phyloP scores from a whole-genome alignment of 2,329 filamentous ascomycete genomes.

The Chrysoporthe deuterocubensis region DNA sequence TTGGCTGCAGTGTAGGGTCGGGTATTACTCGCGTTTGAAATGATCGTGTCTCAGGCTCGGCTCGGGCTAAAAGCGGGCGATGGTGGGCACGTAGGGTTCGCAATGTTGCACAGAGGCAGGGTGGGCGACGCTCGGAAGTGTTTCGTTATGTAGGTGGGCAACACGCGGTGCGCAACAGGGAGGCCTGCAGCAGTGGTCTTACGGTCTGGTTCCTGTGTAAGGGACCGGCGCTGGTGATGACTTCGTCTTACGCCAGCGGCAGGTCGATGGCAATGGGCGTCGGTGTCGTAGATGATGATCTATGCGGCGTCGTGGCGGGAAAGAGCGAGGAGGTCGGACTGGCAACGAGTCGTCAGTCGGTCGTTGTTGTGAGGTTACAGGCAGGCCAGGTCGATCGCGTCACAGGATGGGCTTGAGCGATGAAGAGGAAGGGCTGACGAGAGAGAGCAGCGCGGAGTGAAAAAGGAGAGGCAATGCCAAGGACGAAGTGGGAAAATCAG shows the following conservation, averaged over 20 bases:
- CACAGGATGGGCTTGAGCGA: background rate
- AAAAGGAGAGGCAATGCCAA: slow-evolving; percentile 1
- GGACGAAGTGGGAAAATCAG: background rate
- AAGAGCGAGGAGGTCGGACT: background rate
- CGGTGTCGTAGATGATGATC: background rate
- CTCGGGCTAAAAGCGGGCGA: slow-evolving; percentile 3
- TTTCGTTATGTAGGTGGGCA: background rate
- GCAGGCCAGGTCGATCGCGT: background rate
- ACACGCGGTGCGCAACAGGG: background rate
- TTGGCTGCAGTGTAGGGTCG: slow-evolving; percentile 4
- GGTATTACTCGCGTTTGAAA: slow-evolving; percentile 12
- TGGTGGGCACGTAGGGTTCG: background rate
- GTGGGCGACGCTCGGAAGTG: background rate
- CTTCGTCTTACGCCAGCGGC: background rate
- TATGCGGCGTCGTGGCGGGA: background rate
- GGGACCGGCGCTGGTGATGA: background rate
- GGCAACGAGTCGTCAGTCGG: background rate
- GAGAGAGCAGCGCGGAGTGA: background rate
- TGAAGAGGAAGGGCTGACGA: background rate
- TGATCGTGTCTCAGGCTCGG: slow-evolving; percentile 23
- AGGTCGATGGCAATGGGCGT: background rate
- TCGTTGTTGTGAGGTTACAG: background rate
- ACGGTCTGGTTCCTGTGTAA: background rate
- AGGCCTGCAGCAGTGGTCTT: background rate
- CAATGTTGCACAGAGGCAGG: background rate